Evolutionary conservation across 139 green algal genomes (phyloP), one percentile per base, ranked within the genome.

Genomic region (Chlamydomonas sp.): DNA sequence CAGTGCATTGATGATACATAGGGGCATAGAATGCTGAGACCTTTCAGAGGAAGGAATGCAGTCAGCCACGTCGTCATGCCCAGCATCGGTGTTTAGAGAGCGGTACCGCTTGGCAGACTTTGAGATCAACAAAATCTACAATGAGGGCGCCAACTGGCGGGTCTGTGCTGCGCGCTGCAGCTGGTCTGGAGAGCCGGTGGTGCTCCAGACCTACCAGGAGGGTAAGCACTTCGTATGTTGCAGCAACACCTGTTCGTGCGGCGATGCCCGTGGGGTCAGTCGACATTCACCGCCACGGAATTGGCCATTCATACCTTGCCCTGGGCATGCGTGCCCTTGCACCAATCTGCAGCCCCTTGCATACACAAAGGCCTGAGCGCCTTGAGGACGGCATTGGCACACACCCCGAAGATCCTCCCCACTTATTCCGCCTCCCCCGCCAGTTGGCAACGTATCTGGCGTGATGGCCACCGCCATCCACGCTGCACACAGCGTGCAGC

Each of bases 401-500:
- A 49, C 31, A 0, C 31, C 31, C 31, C 31, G 31, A 49, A 49
- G 31, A 49, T 49, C 31, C 31, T 49, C 31, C 31, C 31, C 31
- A 49, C 31, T 49, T 49, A 49, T 49, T 49, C 31, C 31, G 31
- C 31, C 31, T 4, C 67, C 67, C 4, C 12, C 77, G 18, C 2
- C 60, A 86, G 81, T 86, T 8, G 81, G 81, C 58, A 86, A 86
- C 69, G 57, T 86, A 14, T 86, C 81, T 12, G 81, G 81, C 58
- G 63, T 69, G 69, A 86, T 86, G 82, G 82, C 69, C 1, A 2
- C 68, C 60, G 82, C 82, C 12, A 71, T 86, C n/a, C 60, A 7
- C 1, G 71, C 71, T 3, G 82, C 82, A 7, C 82, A 86, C 62
- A 9, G 68, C 12, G 61, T 86, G 5, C 18, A 72, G 71, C 82